Conservation (phyloP, 2,329 filamentous ascomycete genomes). For the Fusarium musae region DNA sequence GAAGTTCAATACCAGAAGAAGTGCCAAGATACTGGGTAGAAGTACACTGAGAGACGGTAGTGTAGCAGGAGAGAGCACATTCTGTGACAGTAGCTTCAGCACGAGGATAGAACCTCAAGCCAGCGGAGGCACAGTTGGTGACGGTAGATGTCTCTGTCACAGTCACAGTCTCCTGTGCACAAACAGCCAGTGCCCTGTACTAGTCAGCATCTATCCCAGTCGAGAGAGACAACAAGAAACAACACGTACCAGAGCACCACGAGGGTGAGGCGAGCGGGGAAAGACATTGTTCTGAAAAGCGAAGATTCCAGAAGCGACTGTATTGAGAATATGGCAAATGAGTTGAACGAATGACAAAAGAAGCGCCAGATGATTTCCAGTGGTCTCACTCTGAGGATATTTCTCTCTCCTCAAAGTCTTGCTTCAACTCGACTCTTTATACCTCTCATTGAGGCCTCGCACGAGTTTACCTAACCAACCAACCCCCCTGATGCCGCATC, state of each 20-base stretch:
- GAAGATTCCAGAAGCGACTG: constrained; percentile 21
- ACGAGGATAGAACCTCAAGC: not conserved
- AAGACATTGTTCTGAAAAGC: constrained; percentile 37
- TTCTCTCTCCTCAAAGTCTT: not conserved
- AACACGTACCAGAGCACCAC: constrained; percentile 45
- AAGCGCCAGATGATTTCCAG: constrained; percentile 13
- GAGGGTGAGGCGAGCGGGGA: constrained; percentile 41
- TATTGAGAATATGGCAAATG: not conserved
- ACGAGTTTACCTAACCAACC: constrained; percentile 12
- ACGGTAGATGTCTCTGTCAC: not conserved
- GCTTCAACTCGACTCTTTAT: constrained; percentile 42
- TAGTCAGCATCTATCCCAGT: not conserved
- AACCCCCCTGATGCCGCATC: constrained; percentile 23
- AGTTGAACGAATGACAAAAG: constrained; percentile 37
- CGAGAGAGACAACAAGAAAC: not conserved
- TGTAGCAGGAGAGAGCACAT: constrained; percentile 45
- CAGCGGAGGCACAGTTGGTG: not conserved
- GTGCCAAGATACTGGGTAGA: constrained; percentile 28
- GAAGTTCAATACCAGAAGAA: constrained; percentile 12
- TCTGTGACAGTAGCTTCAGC: constrained; percentile 29
- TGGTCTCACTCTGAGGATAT: constrained; percentile 34
- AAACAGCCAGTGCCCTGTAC: constrained; percentile 40
- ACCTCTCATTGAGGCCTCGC: constrained; percentile 33
- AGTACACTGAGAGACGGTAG: constrained; percentile 35
- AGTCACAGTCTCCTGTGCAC: constrained; percentile 42